Evolutionary conservation across 2,329 filamentous ascomycete genomes (phyloP), one percentile per base, ranked within the genome.

Genomic region (Uncinocarpus reesii): DNA sequence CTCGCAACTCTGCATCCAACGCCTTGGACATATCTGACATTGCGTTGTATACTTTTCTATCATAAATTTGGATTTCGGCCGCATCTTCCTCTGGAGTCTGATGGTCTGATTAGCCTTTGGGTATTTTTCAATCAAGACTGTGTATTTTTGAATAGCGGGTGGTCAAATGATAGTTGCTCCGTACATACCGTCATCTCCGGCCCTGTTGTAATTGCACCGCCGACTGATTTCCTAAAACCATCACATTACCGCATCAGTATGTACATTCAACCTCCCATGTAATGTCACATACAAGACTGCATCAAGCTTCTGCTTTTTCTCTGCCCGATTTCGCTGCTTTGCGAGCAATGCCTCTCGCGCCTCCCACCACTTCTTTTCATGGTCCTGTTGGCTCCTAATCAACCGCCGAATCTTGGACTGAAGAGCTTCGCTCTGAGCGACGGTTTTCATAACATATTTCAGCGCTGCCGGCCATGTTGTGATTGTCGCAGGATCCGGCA

Each of bases 341-440:
- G 69, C 62, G 4, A 78, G 57, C 20, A 81, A 59, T 5, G 68
- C 72, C 49, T 74, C 61, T 2, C 78, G 71, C 1, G 71, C 72
- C 21, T 68, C 61, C 65, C 73, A 78, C 75, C 81, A 84, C 54
- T 77, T 72, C 54, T 71, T 71, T 55, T 84, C 79, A 56, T 83
- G 75, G 34, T 73, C 70, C 56, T 79, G 74, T 60, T 84, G 80
- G 35, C 78, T 73, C 47, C 71, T 71, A 51, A 84, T 82, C 62
- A 84, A 70, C 65, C 79, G 61, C 16, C 68, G 67, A 53, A 78
- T 71, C 8, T 69, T 67, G 13, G 63, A 60, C 35, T 72, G 62
- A 1, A 68, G 62, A 26, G 62, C 60, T 48, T 74, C 69, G 51
- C 72, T 70, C 35, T 66, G 66, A 0, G 65, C 62, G 16, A 76